Evolutionary conservation across 805 yeast genomes (phyloP).

Genomic region (Metschnikowia rubicola): DNA sequence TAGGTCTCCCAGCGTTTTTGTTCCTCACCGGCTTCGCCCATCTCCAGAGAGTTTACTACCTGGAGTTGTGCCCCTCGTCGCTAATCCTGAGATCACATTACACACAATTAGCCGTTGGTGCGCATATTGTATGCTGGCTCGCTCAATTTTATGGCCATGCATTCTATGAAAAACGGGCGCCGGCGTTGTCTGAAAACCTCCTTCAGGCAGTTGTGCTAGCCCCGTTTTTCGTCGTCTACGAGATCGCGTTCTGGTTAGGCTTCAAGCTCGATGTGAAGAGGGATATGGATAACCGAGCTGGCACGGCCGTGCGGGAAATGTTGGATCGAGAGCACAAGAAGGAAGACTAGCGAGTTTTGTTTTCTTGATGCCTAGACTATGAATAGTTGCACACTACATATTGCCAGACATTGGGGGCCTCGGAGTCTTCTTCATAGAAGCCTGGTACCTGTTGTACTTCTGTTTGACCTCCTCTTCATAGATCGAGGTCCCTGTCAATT

Average conservation of each 20-base stretch:
- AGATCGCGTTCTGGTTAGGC: slow-evolving; percentile 68
- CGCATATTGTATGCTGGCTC: slow-evolving; percentile 65
- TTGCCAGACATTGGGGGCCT: not conserved
- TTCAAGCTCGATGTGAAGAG: slow-evolving; percentile 48
- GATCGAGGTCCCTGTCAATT: slow-evolving; percentile 57
- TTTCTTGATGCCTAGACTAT: not conserved
- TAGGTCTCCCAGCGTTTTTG: slow-evolving; percentile 32
- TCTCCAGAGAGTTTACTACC: slow-evolving; percentile 21
- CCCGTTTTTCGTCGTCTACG: slow-evolving; percentile 84
- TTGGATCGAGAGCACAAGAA: slow-evolving; percentile 17
- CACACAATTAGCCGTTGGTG: slow-evolving; percentile 26
- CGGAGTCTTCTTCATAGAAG: slow-evolving; percentile 1
- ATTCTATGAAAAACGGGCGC: slow-evolving; percentile 73
- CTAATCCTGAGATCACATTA: slow-evolving; percentile 17
- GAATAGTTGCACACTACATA: no score
- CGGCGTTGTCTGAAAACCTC: slow-evolving; percentile 81
- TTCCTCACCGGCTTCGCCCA: slow-evolving; percentile 24
- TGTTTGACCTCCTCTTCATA: slow-evolving; percentile 54
- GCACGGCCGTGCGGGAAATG: slow-evolving; percentile 35
- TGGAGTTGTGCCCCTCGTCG: slow-evolving; percentile 3
- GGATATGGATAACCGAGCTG: slow-evolving; percentile 47
- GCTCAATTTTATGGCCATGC: slow-evolving; percentile 89
- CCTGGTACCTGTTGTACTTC: slow-evolving; percentile 27
- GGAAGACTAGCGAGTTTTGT: not conserved
- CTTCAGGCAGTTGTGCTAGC: slow-evolving; percentile 86